These are phyloP conservation scores for Gypsophila paniculata DNA, from an alignment of 179 eudicot genomes.

Conservation along the genomic window DNA sequence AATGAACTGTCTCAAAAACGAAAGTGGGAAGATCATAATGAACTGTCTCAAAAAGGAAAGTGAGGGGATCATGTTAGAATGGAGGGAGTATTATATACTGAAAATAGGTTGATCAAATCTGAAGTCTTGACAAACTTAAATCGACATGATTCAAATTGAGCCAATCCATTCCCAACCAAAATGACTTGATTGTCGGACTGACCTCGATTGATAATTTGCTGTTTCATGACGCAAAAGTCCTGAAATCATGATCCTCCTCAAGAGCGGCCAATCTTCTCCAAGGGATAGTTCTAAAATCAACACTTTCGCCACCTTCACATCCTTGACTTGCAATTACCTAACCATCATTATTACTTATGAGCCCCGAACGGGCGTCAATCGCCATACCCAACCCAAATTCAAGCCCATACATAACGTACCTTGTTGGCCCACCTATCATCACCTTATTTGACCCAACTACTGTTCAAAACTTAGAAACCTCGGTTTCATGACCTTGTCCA, in stretches of 20 bases:
- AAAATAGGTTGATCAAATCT: too few relatives aligned
- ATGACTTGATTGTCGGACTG: too few relatives aligned
- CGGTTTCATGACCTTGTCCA: too few relatives aligned
- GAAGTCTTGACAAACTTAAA: too few relatives aligned
- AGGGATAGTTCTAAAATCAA: constrained; percentile 29
- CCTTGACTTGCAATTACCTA: constrained; percentile 35
- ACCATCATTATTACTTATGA: constrained; percentile 31
- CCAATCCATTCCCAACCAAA: too few relatives aligned
- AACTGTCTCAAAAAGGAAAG: too few relatives aligned
- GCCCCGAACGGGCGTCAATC: constrained; percentile 34
- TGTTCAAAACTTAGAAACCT: too few relatives aligned
- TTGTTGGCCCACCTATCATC: constrained; percentile 30
- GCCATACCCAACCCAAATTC: constrained; percentile 52
- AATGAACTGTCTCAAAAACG: too few relatives aligned
- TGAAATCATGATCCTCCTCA: constrained; percentile 36
- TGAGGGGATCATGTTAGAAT: too few relatives aligned
- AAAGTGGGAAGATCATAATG: too few relatives aligned
- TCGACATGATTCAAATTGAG: too few relatives aligned
- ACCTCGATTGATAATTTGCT: not conserved
- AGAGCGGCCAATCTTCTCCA: constrained; percentile 24
- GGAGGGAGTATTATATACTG: too few relatives aligned
- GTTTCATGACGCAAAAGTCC: constrained; percentile 8
- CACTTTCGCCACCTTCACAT: constrained; percentile 33
- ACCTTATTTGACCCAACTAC: not conserved
- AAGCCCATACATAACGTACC: constrained; percentile 35